Evolutionary conservation across 345 rosid species (phyloP), one percentile per base, ranked within the genome.

Genomic region (Diplotaxis tenuifolia): DNA sequence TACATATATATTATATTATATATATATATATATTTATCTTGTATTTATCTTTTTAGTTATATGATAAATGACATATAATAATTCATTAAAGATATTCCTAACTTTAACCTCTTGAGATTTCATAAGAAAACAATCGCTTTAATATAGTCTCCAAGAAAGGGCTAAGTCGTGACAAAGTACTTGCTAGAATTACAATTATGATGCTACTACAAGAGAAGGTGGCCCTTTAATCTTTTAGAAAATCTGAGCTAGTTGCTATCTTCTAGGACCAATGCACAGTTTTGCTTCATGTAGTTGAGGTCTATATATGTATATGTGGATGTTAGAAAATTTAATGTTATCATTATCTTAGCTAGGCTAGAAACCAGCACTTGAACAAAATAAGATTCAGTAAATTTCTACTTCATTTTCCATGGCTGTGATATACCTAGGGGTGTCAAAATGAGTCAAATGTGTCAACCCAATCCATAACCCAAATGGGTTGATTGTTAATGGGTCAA

Each of bases 111-210:
- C n/a, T n/a, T n/a, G n/a, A n/a, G n/a, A n/a, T n/a, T n/a, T n/a
- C n/a, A n/a, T n/a, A n/a, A n/a, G n/a, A n/a, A n/a, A n/a, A n/a
- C n/a, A n/a, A n/a, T n/a, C n/a, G n/a, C n/a, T n/a, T n/a, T n/a
- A n/a, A 89, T 81, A 94, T 93, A 62, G 94, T 92, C 49, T 96
- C 96, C 1, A 90, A 90, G 78, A 96, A 87, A 77, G 89, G 92
- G 60, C 82, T 88, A 40, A 68, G 83, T 68, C 78, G 84, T 50
- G 75, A 20, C 45, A 89, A 92, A 36, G 89, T 95, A 2, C 87
- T 88, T 11, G 77, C 80, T 12, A 83, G 90, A 78, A 80, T 95
- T 49, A 87, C 96, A 19, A 14, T 75, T 67, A 68, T 92, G 76
- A 70, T 72, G 80, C 74, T 83, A 68, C 6, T 92, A 15, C 50